Evolutionary conservation across 2,329 filamentous ascomycete genomes (phyloP).

Genomic region (Arthrinium phaeospermum): DNA sequence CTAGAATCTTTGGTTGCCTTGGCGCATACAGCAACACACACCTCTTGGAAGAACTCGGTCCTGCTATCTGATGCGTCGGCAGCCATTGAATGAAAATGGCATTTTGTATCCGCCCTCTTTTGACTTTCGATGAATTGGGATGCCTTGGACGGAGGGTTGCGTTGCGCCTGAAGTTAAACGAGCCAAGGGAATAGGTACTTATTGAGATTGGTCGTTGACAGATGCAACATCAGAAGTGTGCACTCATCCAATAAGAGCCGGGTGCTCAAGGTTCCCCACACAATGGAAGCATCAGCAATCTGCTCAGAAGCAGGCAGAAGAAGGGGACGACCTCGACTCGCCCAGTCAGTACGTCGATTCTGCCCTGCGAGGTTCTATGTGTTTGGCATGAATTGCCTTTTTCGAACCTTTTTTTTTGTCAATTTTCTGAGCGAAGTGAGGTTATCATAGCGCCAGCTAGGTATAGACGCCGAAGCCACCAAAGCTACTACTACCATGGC

Average conservation of each 20-base stretch:
- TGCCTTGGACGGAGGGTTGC: no score
- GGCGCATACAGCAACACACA: constrained; percentile 23
- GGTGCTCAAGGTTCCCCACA: not conserved
- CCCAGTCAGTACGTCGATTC: not conserved
- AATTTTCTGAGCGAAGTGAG: not conserved
- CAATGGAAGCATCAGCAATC: constrained; percentile 3
- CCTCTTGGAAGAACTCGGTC: constrained; percentile 41
- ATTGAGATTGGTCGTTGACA: not conserved
- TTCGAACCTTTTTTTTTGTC: no score
- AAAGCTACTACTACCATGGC: not conserved
- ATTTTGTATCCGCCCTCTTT: not conserved
- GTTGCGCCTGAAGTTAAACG: not conserved
- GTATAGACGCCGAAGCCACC: not conserved
- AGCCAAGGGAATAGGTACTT: not conserved
- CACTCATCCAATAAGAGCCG: not conserved
- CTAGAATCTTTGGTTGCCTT: not conserved
- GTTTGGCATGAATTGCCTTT: not conserved
- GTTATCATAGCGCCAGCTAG: not conserved
- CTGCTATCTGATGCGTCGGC: constrained; percentile 25
- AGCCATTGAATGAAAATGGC: constrained; percentile 16
- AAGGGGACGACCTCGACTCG: not conserved
- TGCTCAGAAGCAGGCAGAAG: not conserved
- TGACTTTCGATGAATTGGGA: not conserved
- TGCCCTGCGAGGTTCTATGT: not conserved
- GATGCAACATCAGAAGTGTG: not conserved